phyloP scores from a whole-genome alignment of 2,329 filamentous ascomycete species.

The Verticillium longisporum region DNA sequence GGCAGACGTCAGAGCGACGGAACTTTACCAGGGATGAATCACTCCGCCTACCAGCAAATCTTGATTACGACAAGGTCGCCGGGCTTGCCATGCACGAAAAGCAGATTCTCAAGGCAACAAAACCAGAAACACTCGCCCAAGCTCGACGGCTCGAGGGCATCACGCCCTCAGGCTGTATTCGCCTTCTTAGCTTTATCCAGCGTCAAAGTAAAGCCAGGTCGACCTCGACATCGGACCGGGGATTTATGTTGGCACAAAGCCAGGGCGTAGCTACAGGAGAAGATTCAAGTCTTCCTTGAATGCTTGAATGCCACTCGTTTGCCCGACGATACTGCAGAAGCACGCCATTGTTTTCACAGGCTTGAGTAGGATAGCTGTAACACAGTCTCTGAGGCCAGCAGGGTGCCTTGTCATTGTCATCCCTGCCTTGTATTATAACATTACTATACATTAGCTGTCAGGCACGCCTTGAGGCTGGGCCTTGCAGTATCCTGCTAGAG shows the following conservation, averaged over 20 bases:
- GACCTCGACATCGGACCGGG: not conserved
- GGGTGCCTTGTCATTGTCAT: too few relatives aligned
- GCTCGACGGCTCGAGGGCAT: constrained; percentile 80
- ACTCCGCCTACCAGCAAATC: constrained; percentile 60
- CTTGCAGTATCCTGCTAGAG: too few relatives aligned
- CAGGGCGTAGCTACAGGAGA: not conserved
- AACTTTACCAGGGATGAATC: constrained; percentile 71
- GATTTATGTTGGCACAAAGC: not conserved
- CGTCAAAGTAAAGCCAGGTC: constrained; percentile 7
- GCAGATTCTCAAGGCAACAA: constrained; percentile 58
- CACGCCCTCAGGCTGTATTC: constrained; percentile 52
- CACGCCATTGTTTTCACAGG: too few relatives aligned
- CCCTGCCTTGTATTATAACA: too few relatives aligned
- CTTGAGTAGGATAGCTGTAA: too few relatives aligned
- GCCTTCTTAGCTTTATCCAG: constrained; percentile 57
- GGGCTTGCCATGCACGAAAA: constrained; percentile 78
- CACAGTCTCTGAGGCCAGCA: too few relatives aligned
- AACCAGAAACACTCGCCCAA: constrained; percentile 83
- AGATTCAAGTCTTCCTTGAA: not conserved
- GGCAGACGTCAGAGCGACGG: constrained; percentile 60
- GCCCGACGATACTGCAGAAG: too few relatives aligned
- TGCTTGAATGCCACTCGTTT: not conserved
- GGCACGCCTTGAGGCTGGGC: too few relatives aligned
- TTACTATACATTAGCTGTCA: too few relatives aligned
- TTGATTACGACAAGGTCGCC: constrained; percentile 68